phyloP scores from a whole-genome alignment of 176 grass and related monocot species.

The Aegilops umbellulata region DNA sequence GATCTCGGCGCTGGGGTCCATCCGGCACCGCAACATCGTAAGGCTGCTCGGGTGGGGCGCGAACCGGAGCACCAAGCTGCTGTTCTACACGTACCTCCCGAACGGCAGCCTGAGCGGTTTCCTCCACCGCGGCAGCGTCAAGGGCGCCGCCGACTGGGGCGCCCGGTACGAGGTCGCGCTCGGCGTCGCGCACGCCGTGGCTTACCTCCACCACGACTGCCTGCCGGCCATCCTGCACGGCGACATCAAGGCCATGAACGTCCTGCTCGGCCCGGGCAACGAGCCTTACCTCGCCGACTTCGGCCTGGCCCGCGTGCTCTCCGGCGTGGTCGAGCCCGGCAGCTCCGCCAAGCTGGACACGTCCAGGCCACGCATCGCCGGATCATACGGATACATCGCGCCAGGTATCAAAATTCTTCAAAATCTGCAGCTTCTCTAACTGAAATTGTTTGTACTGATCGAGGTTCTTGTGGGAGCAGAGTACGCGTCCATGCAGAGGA shows the following conservation, averaged over 20 bases:
- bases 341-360: constrained; percentile 47
- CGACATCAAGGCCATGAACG: constrained; percentile 94
- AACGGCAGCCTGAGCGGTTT: constrained; percentile 89
- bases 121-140: constrained; percentile 70
- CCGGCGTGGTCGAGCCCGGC: constrained; percentile 23
- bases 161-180: constrained; percentile 68
- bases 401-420: constrained; percentile 46
- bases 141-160: constrained; percentile 71
- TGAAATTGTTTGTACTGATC: background rate
- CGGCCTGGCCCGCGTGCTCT: constrained; percentile 71
- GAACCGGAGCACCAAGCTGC: constrained; percentile 77
- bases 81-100: constrained; percentile 83
- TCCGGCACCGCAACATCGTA: constrained; percentile 91
- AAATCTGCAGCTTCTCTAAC: background rate
- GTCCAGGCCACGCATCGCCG: constrained; percentile 63
- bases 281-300: constrained; percentile 95
- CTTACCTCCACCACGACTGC: constrained; percentile 95
- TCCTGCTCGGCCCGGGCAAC: constrained; percentile 67
- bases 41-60: constrained; percentile 78
- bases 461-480: constrained; percentile 38
- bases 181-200: constrained; percentile 79
- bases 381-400: constrained; percentile 37
- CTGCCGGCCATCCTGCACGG: constrained; percentile 88
- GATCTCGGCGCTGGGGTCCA: constrained; percentile 75
- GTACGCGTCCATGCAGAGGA: constrained; percentile 79